phyloP scores from a whole-genome alignment of 495 filamentous ascomycete species.

The Daldinia bambusicola region DNA sequence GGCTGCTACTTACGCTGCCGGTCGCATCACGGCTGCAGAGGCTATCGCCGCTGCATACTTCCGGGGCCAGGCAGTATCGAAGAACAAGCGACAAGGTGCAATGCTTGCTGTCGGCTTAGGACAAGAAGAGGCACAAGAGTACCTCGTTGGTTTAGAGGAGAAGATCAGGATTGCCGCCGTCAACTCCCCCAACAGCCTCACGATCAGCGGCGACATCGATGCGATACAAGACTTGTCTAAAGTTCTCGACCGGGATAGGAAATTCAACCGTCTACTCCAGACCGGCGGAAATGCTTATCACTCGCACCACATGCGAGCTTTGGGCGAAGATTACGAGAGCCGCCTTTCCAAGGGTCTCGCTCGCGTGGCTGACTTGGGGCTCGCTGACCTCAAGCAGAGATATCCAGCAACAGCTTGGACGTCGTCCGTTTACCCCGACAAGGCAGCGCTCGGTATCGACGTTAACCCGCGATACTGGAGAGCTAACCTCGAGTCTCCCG shows the following conservation, averaged over 20 bases:
- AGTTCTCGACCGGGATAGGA: conserved; percentile 53
- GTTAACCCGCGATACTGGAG: conserved; percentile 53
- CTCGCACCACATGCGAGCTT: conserved; percentile 56
- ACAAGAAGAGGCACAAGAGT: neutral
- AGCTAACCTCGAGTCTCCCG: conserved; percentile 51
- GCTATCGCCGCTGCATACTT: conserved; percentile 49
- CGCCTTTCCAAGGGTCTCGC: neutral
- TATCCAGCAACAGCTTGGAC: conserved; percentile 23
- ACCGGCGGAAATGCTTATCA: conserved; percentile 66
- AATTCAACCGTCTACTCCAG: conserved; percentile 54
- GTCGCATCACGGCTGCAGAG: conserved; percentile 48
- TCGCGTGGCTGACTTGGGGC: neutral
- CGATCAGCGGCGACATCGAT: conserved; percentile 54
- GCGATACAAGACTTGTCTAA: conserved; percentile 46
- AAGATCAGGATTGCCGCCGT: conserved; percentile 52
- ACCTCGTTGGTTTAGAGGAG: conserved; percentile 21
- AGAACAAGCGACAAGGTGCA: conserved; percentile 49
- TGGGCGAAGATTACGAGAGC: conserved; percentile 6
- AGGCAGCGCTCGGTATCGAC: neutral
- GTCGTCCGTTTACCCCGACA: conserved; percentile 26
- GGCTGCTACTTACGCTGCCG: conserved; percentile 60
- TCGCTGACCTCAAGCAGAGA: neutral
- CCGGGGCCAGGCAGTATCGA: conserved; percentile 49
- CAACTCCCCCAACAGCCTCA: conserved; percentile 58
- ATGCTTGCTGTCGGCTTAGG: conserved; percentile 63